Percentiles rank a stretch among this genome's conserved stretches.
These are phyloP conservation scores for rapeseed (Brassica napus) DNA, from an alignment of 345 rosid genomes.

Conservation along the genomic window Da-Ae NC_063434.1:13202001-13202500, in stretches of 20 bases:
- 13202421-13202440: slow-evolving; percentile 17
- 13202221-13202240: slow-evolving; percentile 33
- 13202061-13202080: background rate
- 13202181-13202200: slow-evolving; percentile 39
- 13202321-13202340: slow-evolving; percentile 18
- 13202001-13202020: background rate
- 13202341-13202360: slow-evolving; percentile 19
- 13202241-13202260: slow-evolving; percentile 42
- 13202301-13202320: slow-evolving; percentile 27
- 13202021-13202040: background rate
- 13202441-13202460: background rate
- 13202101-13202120: slow-evolving; percentile 1
- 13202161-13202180: slow-evolving; percentile 19
- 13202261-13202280: slow-evolving; percentile 34
- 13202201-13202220: slow-evolving; percentile 23
- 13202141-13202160: slow-evolving; percentile 12
- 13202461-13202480: background rate
- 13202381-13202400: slow-evolving; percentile 8
- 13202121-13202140: slow-evolving; percentile 1
- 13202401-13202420: slow-evolving; percentile 9
- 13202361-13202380: slow-evolving; percentile 5
- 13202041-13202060: background rate
- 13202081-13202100: background rate
- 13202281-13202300: slow-evolving; percentile 13
- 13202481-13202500: background rate